These are phyloP conservation scores for Sistotremastrum suecicum DNA, from an alignment of 768 basidiomycete species.

Conservation along the genomic window DNA sequence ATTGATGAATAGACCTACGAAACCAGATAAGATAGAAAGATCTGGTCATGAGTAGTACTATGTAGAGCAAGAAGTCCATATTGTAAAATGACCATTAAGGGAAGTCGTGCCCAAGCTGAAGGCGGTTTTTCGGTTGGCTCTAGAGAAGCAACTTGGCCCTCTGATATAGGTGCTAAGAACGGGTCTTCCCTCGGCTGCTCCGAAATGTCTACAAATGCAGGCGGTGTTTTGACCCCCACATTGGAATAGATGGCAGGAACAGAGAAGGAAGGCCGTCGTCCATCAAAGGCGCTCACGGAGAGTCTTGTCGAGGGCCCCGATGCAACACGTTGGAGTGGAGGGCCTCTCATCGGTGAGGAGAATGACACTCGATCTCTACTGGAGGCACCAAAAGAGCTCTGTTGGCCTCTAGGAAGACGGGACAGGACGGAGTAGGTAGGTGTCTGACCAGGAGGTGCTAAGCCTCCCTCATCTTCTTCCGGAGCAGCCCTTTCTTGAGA, in stretches of 20 bases:
- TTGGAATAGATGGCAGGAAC: conserved; percentile 76
- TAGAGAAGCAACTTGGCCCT: conserved; percentile 20
- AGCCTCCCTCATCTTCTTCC: no score
- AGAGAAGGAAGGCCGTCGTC: conserved; percentile 39
- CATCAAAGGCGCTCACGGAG: no score
- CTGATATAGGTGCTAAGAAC: conserved; percentile 35
- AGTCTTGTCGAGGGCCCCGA: no score
- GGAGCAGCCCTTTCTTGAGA: no score
- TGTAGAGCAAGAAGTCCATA: conserved; percentile 85
- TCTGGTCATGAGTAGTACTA: conserved; percentile 78
- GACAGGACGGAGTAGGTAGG: no score
- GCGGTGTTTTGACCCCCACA: conserved; percentile 65
- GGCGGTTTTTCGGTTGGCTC: conserved; percentile 42
- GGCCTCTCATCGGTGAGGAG: not conserved
- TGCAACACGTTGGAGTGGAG: no score
- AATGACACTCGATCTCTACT: not conserved
- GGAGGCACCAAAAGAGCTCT: not conserved
- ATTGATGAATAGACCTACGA: conserved; percentile 37
- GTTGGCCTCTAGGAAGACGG: not conserved
- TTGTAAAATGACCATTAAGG: conserved; percentile 75
- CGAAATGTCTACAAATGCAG: conserved; percentile 56
- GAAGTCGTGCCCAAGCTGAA: conserved; percentile 60
- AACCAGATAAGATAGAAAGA: conserved; percentile 85
- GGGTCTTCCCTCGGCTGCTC: conserved; percentile 25
- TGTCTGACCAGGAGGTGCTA: no score